A percentile compares a stretch with the other conserved stretches of the same genome.
These are phyloP conservation scores for Irpex sp. DNA, from an alignment of 1,284 basidiomycete species.

Conservation along the genomic window DNA sequence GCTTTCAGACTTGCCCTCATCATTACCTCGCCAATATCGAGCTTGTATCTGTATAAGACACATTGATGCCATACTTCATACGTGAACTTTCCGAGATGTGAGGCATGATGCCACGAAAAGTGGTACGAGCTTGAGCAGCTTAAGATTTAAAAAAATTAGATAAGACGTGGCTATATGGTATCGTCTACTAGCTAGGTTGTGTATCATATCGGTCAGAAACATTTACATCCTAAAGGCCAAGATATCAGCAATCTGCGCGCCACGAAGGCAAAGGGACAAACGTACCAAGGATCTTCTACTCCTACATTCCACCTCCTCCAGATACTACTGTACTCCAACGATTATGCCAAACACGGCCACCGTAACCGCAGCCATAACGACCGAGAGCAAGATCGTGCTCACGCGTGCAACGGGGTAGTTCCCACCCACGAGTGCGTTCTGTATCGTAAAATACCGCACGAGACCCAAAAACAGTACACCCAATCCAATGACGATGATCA, in stretches of 20 bases:
- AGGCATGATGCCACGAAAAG: no score
- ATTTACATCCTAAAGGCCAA: no score
- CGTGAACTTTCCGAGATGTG: neutral
- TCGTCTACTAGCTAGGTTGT: no score
- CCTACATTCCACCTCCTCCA: neutral
- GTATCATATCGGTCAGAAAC: no score
- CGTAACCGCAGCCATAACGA: conserved; percentile 40
- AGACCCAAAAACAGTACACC: conserved; percentile 48
- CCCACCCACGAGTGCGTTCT: conserved; percentile 49
- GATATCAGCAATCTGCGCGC: no score
- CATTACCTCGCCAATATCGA: neutral
- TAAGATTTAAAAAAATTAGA: no score
- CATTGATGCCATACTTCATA: neutral
- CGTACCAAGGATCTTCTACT: no score
- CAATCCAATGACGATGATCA: conserved; percentile 46
- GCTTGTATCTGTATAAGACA: neutral
- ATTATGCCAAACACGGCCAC: conserved; percentile 49
- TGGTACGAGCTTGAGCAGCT: no score
- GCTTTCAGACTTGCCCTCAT: neutral
- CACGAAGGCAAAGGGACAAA: no score
- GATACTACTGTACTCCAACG: conserved; percentile 25
- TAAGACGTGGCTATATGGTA: no score
- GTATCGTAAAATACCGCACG: conserved; percentile 51
- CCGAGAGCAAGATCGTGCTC: conserved; percentile 40
- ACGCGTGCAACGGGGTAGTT: conserved; percentile 54